These are phyloP conservation scores for Boletus insuetus DNA, from an alignment of 768 basidiomycete genomes.

Conservation along the genomic window DNA sequence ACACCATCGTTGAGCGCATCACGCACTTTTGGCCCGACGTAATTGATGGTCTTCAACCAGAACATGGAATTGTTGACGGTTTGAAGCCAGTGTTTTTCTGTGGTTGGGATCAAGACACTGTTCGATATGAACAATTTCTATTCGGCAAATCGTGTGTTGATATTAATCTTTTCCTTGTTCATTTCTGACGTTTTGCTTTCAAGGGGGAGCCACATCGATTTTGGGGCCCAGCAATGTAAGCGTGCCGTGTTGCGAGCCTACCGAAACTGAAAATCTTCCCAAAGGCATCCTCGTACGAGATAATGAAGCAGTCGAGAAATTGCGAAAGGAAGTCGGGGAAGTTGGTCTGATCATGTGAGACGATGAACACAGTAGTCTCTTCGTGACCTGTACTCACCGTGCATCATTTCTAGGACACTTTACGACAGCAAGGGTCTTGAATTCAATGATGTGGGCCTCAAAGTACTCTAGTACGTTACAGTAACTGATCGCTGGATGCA, in stretches of 20 bases:
- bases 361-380: not conserved
- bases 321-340: constrained; percentile 53
- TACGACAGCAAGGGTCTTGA: constrained; percentile 34
- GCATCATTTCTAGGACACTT: constrained; percentile 22
- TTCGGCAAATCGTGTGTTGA: constrained; percentile 44
- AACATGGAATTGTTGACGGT: constrained; percentile 54
- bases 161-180: not conserved
- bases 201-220: constrained; percentile 50
- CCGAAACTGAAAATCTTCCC: not conserved
- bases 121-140: constrained; percentile 54
- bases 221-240: constrained; percentile 66
- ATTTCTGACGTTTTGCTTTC: constrained; percentile 8
- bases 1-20: constrained; percentile 61
- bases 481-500: constrained; percentile 22
- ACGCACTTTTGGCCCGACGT: constrained; percentile 59
- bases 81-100: constrained; percentile 57
- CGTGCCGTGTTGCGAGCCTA: not conserved
- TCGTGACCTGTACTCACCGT: not conserved
- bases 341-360: constrained; percentile 59
- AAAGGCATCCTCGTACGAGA: constrained; percentile 71
- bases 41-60: constrained; percentile 57
- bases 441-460: constrained; percentile 18
- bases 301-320: constrained; percentile 44
- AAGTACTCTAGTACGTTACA: not conserved
- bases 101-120: constrained; percentile 43